Percentiles rank a stretch among this genome's conserved stretches.
These are phyloP conservation scores for Globisporangium nodosum DNA, from an alignment of 352 stramenopile species.

Conservation along the genomic window DNA sequence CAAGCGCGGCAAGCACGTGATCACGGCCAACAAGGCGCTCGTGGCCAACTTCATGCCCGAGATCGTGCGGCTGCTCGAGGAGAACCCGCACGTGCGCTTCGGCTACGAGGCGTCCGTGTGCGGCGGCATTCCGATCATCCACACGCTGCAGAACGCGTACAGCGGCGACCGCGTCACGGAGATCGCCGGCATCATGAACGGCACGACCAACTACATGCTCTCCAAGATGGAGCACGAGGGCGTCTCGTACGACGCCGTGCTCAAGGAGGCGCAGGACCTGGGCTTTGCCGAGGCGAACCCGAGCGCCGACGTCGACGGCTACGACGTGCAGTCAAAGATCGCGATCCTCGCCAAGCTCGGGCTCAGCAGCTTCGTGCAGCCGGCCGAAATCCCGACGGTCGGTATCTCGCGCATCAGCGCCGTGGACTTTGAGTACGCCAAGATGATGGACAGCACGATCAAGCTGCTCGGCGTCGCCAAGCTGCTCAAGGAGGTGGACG, in stretches of 20 bases:
- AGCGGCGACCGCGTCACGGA: slow-evolving; percentile 90
- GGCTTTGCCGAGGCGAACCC: slow-evolving; percentile 94
- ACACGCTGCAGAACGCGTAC: slow-evolving; percentile 92
- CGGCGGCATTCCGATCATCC: slow-evolving; percentile 96
- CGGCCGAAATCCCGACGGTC: slow-evolving; percentile 86
- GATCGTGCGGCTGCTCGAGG: slow-evolving; percentile 78
- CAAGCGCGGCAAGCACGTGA: slow-evolving; percentile 89
- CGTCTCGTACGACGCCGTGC: slow-evolving; percentile 88
- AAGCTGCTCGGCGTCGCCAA: slow-evolving; percentile 92
- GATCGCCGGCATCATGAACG: slow-evolving; percentile 96
- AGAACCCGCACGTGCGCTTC: slow-evolving; percentile 83
- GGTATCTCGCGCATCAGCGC: slow-evolving; percentile 91
- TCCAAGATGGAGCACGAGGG: slow-evolving; percentile 95
- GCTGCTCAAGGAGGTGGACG: slow-evolving; percentile 66
- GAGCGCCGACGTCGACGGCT: slow-evolving; percentile 94
- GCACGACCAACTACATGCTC: slow-evolving; percentile 98
- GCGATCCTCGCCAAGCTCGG: slow-evolving; percentile 92
- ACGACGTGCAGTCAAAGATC: slow-evolving; percentile 96
- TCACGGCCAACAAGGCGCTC: slow-evolving; percentile 97
- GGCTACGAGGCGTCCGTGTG: slow-evolving; percentile 95
- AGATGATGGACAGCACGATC: slow-evolving; percentile 94
- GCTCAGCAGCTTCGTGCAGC: slow-evolving; percentile 88
- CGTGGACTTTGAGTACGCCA: slow-evolving; percentile 96
- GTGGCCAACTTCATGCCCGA: slow-evolving; percentile 92
- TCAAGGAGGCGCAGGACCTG: slow-evolving; percentile 92